phyloP scores from a whole-genome alignment of 495 filamentous ascomycete species.

The Podospora pseudopauciseta region DNA sequence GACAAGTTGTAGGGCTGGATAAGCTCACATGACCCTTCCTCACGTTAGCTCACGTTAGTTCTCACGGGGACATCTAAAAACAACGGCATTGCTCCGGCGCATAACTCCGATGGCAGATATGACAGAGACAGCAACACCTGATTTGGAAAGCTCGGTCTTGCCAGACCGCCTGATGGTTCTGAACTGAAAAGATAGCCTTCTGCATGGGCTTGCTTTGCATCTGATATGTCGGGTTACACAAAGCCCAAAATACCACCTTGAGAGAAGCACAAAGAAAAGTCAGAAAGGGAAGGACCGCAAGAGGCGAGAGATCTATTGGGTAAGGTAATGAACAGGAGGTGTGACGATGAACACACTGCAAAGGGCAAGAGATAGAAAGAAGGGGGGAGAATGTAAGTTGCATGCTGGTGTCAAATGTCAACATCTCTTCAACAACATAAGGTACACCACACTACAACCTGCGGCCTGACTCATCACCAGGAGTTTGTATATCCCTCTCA shows the following conservation, averaged over 20 bases:
- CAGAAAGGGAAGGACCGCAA: not conserved
- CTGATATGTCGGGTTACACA: slow-evolving; percentile 2
- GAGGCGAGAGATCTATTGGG: no score
- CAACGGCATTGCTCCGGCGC: not conserved
- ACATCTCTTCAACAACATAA: not conserved
- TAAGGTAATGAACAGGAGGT: not conserved
- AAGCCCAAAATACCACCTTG: not conserved
- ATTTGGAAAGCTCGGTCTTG: not conserved
- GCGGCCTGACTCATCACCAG: not conserved
- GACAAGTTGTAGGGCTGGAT: not conserved
- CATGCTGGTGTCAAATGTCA: not conserved
- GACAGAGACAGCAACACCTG: not conserved
- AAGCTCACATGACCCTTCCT: slow-evolving; percentile 22
- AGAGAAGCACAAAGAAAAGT: not conserved
- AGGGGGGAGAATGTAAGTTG: not conserved
- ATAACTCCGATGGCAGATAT: not conserved
- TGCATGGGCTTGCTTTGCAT: not conserved
- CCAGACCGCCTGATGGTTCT: not conserved
- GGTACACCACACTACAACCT: not conserved
- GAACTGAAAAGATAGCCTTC: not conserved
- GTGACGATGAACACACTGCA: not conserved
- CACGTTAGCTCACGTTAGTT: slow-evolving; percentile 4
- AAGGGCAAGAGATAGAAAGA: not conserved
- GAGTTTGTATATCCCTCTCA: not conserved
- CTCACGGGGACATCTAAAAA: not conserved